Evolutionary conservation across 257 asterid genomes (phyloP).

Genomic region (Thymus quinquecostatus): DNA sequence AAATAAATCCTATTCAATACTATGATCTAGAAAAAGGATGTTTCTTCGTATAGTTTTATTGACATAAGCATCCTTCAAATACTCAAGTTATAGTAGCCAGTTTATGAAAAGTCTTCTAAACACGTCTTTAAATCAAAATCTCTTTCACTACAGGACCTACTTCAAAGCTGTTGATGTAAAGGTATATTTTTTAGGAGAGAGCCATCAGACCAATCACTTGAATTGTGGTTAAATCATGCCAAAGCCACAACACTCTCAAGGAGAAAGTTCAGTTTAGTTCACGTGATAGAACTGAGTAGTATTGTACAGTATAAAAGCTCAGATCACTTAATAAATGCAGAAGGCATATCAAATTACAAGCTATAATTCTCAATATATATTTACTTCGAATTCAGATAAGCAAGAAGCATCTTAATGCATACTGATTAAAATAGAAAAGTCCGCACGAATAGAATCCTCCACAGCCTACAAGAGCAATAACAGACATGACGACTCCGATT

Average conservation of each 20-base stretch:
- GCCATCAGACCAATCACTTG: slow-evolving; percentile 4
- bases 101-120: not conserved
- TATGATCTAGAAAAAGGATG: slow-evolving; percentile 18
- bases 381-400: slow-evolving; percentile 5
- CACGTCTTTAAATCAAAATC: slow-evolving; percentile 1
- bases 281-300: not conserved
- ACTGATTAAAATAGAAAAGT: slow-evolving; percentile 4
- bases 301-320: slow-evolving; percentile 1
- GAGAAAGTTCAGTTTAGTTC: not conserved
- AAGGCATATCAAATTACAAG: slow-evolving; percentile 15
- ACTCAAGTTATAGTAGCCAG: slow-evolving; percentile 18
- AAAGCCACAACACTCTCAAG: slow-evolving; percentile 3
- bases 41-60: slow-evolving; percentile 29
- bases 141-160: slow-evolving; percentile 4
- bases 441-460: not conserved
- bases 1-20: not conserved
- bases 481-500: slow-evolving; percentile 14
- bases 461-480: slow-evolving; percentile 23
- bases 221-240: slow-evolving; percentile 7
- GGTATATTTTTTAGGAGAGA: not conserved
- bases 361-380: not conserved
- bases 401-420: not conserved
- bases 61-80: slow-evolving; percentile 23
- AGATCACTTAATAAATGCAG: not conserved
- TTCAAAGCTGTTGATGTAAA: slow-evolving; percentile 5